Evolutionary conservation across 1,284 basidiomycete genomes (phyloP).

Genomic region (Leccinum pachyderme): DNA sequence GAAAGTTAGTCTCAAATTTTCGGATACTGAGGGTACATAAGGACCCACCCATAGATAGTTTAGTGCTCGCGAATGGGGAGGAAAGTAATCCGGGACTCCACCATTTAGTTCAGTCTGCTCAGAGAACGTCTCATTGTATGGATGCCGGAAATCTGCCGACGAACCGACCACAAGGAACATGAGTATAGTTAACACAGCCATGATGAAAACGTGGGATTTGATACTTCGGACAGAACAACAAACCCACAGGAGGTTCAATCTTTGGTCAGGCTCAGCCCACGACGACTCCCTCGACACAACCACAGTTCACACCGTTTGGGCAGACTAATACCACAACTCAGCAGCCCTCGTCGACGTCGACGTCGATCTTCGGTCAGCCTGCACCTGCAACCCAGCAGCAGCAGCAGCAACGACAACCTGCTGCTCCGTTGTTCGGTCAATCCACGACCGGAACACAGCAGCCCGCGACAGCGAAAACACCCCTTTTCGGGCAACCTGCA

Average conservation of each 20-base stretch:
- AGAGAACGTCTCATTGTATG: too few species aligned
- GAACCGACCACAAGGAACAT: too few species aligned
- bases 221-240: slow-evolving; percentile 37
- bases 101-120: too few species aligned
- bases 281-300: slow-evolving; percentile 28
- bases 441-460: slow-evolving; percentile 16
- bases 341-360: slow-evolving; percentile 12
- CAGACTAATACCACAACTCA: slow-evolving; percentile 16
- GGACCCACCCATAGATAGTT: too few species aligned
- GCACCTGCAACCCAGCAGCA: slow-evolving; percentile 2
- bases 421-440: slow-evolving; percentile 36
- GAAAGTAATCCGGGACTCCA: too few species aligned
- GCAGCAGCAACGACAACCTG: slow-evolving; percentile 10
- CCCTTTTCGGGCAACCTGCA: slow-evolving; percentile 23
- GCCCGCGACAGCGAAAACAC: slow-evolving; percentile 17
- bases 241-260: slow-evolving; percentile 24
- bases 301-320: slow-evolving; percentile 33
- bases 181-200: too few species aligned
- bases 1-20: too few species aligned
- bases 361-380: slow-evolving; percentile 24
- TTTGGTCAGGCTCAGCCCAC: slow-evolving; percentile 34
- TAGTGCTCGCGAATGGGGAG: too few species aligned
- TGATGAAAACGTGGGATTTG: too few species aligned
- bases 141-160: too few species aligned
- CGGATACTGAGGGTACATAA: too few species aligned